Conservation (phyloP, 331 rosid genomes). For the Acacia concinna region DNA sequence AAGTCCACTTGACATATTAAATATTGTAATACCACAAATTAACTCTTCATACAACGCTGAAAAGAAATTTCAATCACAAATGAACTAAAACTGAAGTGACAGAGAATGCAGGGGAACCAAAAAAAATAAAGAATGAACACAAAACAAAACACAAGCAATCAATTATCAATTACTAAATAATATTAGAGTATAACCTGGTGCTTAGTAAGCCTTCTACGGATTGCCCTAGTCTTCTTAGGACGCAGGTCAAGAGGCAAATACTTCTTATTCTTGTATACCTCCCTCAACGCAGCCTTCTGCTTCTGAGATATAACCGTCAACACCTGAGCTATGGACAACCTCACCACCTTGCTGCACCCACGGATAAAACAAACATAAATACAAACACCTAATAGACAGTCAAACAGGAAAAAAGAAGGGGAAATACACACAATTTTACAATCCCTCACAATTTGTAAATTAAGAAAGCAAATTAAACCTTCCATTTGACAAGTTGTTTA, state of each 20-base stretch:
- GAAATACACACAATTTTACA: not conserved
- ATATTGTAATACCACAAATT: not conserved
- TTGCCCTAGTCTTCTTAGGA: constrained; percentile 94
- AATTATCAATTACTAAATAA: not conserved
- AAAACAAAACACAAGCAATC: not conserved
- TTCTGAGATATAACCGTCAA: constrained; percentile 94
- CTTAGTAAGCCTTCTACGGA: constrained; percentile 88
- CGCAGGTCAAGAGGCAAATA: constrained; percentile 90
- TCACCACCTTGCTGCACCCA: constrained; percentile 77
- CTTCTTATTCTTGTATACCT: constrained; percentile 82
- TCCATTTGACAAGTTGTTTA: not conserved
- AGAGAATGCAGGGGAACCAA: not conserved
- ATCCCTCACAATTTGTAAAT: not conserved
- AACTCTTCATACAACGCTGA: not conserved
- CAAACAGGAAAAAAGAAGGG: not conserved
- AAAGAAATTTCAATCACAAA: not conserved
- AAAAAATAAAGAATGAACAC: not conserved
- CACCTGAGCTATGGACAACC: constrained; percentile 84
- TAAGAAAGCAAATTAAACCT: not conserved
- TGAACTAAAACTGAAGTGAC: not conserved
- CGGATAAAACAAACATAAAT: not conserved
- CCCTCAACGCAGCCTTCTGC: constrained; percentile 85
- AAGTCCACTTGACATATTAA: not conserved
- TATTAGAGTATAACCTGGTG: constrained; percentile 61
- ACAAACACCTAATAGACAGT: constrained; percentile 5